Evolutionary conservation across 2,329 filamentous ascomycete genomes (phyloP), one percentile per base, ranked within the genome.

Genomic region (Pseudocercospora pini-densiflorae): DNA sequence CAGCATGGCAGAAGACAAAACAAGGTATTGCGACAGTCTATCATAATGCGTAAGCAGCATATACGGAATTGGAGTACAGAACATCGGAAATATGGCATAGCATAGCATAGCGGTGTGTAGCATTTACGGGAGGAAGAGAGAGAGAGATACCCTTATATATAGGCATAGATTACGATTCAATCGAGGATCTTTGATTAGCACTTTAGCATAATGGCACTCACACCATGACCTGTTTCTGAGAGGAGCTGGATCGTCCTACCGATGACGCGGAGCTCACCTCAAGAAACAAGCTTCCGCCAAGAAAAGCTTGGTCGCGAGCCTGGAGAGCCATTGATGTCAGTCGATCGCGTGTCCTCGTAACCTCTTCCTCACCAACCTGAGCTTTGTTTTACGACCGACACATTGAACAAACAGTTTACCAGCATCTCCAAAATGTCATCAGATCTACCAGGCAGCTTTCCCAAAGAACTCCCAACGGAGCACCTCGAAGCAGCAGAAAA

Each of bases 401-500:
- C 3, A 36, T 58, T 23, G 10, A 40, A 16, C 27, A 40, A 23
- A 3, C 5, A n/a, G 1, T 16, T 21, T 2, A 36, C 23, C 57
- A 19, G 5, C 1, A 45, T 7, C 5, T 2, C 19, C 16, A 51
- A 6, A 40, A 59, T 47, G 29, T 45, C 62, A 36, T 36, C 24
- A n/a, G n/a, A 23, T 5, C 8, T 51, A 1, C 62, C 62, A 23
- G 62, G 29, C 27, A 24, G 19, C 19, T 36, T 55, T 16, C 47
- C 62, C 43, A 62, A 57, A 21, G 60, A 67, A 1, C 64, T 67
- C 6, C 45, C 67, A 16, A 27, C 40, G 2, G 63, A 73, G 1
- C 75, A 75, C 55, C 69, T 76, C 40, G 72, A 74, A 31, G 71
- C 74, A 7, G 69, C 72, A 6, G 70, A 71, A 24, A 57, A 47